Evolutionary conservation across 164 flowering plant genomes (phyloP).

Genomic region (Cinnamomum chago): DNA sequence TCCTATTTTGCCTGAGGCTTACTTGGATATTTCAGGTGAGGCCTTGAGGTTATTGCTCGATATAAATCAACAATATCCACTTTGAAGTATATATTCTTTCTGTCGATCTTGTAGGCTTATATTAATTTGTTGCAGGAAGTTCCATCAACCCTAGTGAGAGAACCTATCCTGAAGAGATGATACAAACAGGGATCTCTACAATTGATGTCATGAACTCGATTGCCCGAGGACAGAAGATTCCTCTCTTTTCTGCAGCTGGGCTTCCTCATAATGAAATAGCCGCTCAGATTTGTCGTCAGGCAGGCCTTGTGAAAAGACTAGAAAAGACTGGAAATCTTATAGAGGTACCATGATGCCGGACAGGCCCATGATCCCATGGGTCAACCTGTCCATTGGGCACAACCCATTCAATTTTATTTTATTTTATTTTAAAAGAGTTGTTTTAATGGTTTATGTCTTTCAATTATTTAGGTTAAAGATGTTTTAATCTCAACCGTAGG

Average conservation of each 20-base stretch:
- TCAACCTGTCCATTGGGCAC: too few relatives aligned
- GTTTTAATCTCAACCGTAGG: too few relatives aligned
- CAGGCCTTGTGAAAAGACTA: slow-evolving; percentile 88
- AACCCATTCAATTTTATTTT: too few relatives aligned
- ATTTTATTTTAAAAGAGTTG: too few relatives aligned
- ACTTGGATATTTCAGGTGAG: slow-evolving; percentile 94
- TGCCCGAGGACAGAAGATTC: slow-evolving; percentile 98
- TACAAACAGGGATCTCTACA: slow-evolving; percentile 96
- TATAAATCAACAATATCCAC: neutral
- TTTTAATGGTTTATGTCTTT: too few relatives aligned
- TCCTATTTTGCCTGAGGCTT: slow-evolving; percentile 94
- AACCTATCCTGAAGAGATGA: slow-evolving; percentile 99
- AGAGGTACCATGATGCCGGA: slow-evolving; percentile 39
- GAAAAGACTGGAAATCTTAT: slow-evolving; percentile 65
- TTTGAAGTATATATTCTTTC: neutral
- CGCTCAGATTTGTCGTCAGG: slow-evolving; percentile 98
- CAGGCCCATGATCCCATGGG: too few relatives aligned
- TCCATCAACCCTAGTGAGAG: slow-evolving; percentile 99
- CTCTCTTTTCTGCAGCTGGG: slow-evolving; percentile 99
- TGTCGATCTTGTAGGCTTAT: neutral
- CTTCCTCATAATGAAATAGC: slow-evolving; percentile 99
- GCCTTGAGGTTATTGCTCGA: neutral
- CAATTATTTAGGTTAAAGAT: too few relatives aligned
- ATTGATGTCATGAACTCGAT: slow-evolving; percentile 99
- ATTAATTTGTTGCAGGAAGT: slow-evolving; percentile 51